A percentile compares a stretch with the other conserved stretches of the same genome.
Conservation (phyloP, 1,284 basidiomycete genomes). For the Trametes pubescens region DNA sequence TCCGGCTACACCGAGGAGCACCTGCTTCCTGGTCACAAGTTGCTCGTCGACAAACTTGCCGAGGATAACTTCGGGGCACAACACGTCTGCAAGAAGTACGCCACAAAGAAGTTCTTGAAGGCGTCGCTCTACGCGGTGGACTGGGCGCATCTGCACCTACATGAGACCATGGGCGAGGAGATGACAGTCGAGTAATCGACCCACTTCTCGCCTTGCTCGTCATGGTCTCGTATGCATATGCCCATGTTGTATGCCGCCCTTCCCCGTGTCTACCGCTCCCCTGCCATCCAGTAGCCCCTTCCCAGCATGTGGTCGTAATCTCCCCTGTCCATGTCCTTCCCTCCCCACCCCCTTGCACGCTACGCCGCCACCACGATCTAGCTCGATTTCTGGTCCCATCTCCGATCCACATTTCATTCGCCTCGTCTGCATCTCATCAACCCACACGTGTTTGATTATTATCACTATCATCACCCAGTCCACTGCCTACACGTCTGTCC, state of each 20-base stretch:
- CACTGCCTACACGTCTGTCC: constrained; percentile 37
- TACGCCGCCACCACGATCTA: constrained; percentile 35
- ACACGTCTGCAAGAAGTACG: constrained; percentile 97
- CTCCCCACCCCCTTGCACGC: constrained; percentile 20
- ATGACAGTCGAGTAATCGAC: constrained; percentile 56
- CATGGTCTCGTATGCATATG: constrained; percentile 33
- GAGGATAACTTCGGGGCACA: constrained; percentile 84
- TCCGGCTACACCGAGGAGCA: constrained; percentile 94
- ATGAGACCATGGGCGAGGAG: constrained; percentile 47
- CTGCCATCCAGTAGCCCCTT: constrained; percentile 18
- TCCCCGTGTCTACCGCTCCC: constrained; percentile 8
- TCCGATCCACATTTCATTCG: constrained; percentile 30
- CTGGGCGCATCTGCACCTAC: constrained; percentile 58
- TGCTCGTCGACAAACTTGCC: constrained; percentile 87
- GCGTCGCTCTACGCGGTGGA: constrained; percentile 78
- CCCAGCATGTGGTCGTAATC: constrained; percentile 28
- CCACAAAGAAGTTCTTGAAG: constrained; percentile 96
- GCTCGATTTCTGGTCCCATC: constrained; percentile 33
- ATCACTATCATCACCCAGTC: constrained; percentile 36
- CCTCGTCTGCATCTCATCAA: constrained; percentile 35
- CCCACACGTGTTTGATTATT: constrained; percentile 41
- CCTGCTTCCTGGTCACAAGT: constrained; percentile 82
- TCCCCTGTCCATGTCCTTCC: constrained; percentile 30
- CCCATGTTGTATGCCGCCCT: constrained; percentile 33
- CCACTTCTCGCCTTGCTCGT: constrained; percentile 12